Evolutionary conservation across 805 yeast species (phyloP).

Genomic region (Starmerella lactis-condensi): DNA sequence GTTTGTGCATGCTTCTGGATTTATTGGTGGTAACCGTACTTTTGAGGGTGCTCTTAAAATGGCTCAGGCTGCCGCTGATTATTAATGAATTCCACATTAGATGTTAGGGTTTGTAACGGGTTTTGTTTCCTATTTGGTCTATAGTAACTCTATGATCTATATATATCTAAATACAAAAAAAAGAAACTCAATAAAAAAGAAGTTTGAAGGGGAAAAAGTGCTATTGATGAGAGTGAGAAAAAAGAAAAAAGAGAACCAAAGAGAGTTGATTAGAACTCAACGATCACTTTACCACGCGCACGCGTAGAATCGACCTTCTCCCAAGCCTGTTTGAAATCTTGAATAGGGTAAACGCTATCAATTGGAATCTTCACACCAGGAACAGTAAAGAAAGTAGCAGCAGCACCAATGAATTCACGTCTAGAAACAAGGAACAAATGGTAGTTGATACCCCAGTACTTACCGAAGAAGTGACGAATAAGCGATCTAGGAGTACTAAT

Average conservation of each 20-base stretch:
- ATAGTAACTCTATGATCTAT: no score
- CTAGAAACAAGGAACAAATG: conserved; percentile 4
- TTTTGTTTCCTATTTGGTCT: no score
- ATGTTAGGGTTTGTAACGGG: no score
- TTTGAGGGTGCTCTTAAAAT: conserved; percentile 58
- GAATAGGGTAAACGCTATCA: conserved; percentile 36
- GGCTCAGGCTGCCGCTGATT: conserved; percentile 33
- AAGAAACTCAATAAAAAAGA: no score
- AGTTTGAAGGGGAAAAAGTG: no score
- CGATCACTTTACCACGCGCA: conserved; percentile 53
- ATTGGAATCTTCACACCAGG: conserved; percentile 31
- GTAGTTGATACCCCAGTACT: conserved; percentile 19
- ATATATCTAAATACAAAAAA: no score
- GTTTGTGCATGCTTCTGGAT: conserved; percentile 87
- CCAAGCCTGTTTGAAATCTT: conserved; percentile 34
- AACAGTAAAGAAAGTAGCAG: conserved; percentile 30
- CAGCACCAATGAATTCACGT: conserved; percentile 27
- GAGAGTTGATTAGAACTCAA: conserved; percentile 17
- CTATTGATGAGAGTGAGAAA: no score
- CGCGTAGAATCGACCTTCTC: conserved; percentile 29
- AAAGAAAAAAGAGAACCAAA: no score
- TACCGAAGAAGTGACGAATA: conserved; percentile 19
- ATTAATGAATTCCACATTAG: no score
- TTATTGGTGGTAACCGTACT: conserved; percentile 84
- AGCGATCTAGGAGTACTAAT: conserved; percentile 13